Percentiles rank a stretch among this genome's conserved stretches.
Conservation (phyloP, 805 yeast genomes). For the Lachancea kluyveri region DNA sequence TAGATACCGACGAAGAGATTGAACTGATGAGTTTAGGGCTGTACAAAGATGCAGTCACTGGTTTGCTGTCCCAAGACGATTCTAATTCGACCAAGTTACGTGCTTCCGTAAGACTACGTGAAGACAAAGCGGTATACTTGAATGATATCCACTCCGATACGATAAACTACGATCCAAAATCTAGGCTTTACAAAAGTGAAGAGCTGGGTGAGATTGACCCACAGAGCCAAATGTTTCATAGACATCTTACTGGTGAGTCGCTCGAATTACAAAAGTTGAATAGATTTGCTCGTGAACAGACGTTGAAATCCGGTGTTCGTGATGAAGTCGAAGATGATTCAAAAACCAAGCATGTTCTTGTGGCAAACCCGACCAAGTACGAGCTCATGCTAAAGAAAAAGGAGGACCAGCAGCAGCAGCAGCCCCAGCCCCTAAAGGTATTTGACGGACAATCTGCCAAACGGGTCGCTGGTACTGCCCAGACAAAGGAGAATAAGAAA, state of each 20-base stretch:
- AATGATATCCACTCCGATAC: conserved; percentile 42
- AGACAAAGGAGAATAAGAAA: conserved; percentile 13
- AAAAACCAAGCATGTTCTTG: conserved; percentile 25
- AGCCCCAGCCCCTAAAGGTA: conserved; percentile 4
- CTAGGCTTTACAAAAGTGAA: conserved; percentile 35
- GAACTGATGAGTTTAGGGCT: conserved; percentile 38
- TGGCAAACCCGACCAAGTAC: conserved; percentile 32
- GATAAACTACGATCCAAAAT: conserved; percentile 48
- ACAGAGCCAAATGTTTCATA: conserved; percentile 43
- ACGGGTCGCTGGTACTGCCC: conserved; percentile 19
- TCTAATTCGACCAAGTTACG: conserved; percentile 10
- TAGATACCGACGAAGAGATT: conserved; percentile 39
- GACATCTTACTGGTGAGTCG: conserved; percentile 53
- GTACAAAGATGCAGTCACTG: conserved; percentile 16
- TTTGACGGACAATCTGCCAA: conserved; percentile 12
- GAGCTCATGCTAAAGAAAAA: conserved; percentile 20
- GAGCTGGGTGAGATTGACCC: conserved; percentile 32
- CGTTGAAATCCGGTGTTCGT: conserved; percentile 26
- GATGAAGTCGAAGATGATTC: conserved; percentile 22
- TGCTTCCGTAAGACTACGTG: conserved; percentile 53
- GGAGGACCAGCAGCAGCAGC: conserved; percentile 1
- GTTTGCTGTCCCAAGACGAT: conserved; percentile 17
- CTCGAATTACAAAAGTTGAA: conserved; percentile 43
- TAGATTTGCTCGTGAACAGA: conserved; percentile 43
- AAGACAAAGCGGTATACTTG: conserved; percentile 70